Conservation (phyloP, 768 basidiomycete genomes). For the Termitomyces sp. region DNA sequence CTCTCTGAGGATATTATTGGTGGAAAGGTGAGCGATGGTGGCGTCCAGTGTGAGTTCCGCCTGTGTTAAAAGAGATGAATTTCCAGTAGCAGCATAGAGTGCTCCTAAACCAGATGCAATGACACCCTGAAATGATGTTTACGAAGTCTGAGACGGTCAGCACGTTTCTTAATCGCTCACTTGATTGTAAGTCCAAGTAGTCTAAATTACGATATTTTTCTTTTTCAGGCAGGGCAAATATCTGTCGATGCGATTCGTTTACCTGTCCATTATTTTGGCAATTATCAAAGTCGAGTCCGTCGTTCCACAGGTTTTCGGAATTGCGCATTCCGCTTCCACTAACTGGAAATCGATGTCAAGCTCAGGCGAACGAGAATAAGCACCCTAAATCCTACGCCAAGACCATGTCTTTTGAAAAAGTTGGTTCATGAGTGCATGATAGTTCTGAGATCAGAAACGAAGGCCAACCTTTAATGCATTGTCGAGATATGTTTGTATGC, state of each 20-base stretch:
- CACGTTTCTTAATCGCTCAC: constrained; percentile 16
- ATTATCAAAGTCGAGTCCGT: constrained; percentile 29
- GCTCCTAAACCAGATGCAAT: constrained; percentile 48
- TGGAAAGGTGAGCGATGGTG: constrained; percentile 35
- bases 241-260: background rate
- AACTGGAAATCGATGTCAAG: constrained; percentile 20
- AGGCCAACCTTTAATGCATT: constrained; percentile 40
- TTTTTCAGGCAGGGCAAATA: background rate
- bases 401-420: constrained; percentile 23
- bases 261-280: constrained; percentile 42
- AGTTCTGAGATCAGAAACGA: background rate
- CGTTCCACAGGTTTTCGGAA: constrained; percentile 38
- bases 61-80: constrained; percentile 34
- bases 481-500: constrained; percentile 33
- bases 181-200: constrained; percentile 58
- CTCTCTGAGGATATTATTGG: constrained; percentile 39
- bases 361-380: background rate
- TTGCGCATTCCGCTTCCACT: constrained; percentile 40
- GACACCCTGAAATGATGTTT: constrained; percentile 33
- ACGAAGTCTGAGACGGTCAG: background rate
- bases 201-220: constrained; percentile 22
- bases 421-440: background rate
- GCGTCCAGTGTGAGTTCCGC: constrained; percentile 51
- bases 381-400: constrained; percentile 24
- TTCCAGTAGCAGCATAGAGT: constrained; percentile 33